Conservation (phyloP, 2,329 filamentous ascomycete species). For the Trichoderma guizhouense region DNA sequence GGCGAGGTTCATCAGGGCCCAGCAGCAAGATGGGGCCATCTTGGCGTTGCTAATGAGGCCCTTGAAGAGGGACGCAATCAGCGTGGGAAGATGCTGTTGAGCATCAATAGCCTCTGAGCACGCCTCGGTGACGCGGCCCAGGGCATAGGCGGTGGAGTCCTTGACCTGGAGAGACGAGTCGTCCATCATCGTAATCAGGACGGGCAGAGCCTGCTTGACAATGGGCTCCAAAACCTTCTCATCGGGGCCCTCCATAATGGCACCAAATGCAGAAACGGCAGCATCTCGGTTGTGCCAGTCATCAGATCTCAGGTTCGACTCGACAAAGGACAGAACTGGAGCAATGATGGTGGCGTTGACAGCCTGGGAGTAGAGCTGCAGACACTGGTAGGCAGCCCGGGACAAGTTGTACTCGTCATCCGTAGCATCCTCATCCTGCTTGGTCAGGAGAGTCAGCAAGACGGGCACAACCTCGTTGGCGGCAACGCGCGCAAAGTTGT, state of each 20-base stretch:
- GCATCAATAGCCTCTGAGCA: conserved; percentile 91
- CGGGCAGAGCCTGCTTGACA: conserved; percentile 89
- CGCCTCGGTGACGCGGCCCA: conserved; percentile 92
- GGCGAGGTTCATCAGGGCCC: conserved; percentile 97
- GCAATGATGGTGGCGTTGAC: conserved; percentile 81
- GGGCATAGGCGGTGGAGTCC: conserved; percentile 92
- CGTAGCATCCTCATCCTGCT: conserved; percentile 94
- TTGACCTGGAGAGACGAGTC: conserved; percentile 86
- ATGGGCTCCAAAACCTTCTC: conserved; percentile 88
- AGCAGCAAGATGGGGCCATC: conserved; percentile 98
- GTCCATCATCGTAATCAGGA: conserved; percentile 88
- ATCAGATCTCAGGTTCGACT: conserved; percentile 81
- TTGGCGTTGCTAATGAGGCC: conserved; percentile 88
- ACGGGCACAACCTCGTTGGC: conserved; percentile 93
- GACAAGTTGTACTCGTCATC: conserved; percentile 98
- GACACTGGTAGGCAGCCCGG: conserved; percentile 90
- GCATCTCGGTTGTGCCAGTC: conserved; percentile 96
- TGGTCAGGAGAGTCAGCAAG: conserved; percentile 80
- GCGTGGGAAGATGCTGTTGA: conserved; percentile 71
- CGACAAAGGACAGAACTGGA: conserved; percentile 86
- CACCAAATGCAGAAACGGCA: conserved; percentile 93
- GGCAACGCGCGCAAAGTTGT: conserved; percentile 92
- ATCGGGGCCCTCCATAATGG: conserved; percentile 98
- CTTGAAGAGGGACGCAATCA: conserved; percentile 86
- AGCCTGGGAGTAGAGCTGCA: conserved; percentile 92